Evolutionary conservation across 2,329 filamentous ascomycete genomes (phyloP), one percentile per base, ranked within the genome.

Genomic region (Sporothrix protearum): DNA sequence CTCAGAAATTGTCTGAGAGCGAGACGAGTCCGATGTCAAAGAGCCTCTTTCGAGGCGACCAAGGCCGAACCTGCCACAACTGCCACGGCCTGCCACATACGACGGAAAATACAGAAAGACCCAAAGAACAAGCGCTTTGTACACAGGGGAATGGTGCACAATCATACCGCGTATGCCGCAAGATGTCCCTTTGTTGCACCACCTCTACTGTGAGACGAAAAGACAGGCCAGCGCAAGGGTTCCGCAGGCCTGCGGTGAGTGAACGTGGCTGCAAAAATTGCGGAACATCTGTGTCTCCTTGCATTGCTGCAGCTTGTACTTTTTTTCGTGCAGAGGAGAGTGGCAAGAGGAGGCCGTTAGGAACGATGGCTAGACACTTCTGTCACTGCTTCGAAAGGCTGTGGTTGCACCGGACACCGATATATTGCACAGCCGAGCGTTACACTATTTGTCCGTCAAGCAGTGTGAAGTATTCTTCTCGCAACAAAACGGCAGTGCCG

Each of bases 201-300:
- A 49, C 45, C 45, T n/a, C 25, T 16, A 3, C 8, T 67, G 64
- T 67, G 45, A 53, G 64, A 67, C 45, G 45, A 67, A 22, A 67
- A 51, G 45, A 51, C 25, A 36, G 28, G 25, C 45, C 45, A 51
- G 45, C 45, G 64, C 64, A 49, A 39, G 64, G 45, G 42, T 66
- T 19, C 25, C 42, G 63, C 59, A 64, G 59, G 33, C 59, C 22
- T 42, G 36, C 61, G 39, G 61, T 45, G 59, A 22, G 6, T 45
- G 36, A 49, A 49, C 45, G 16, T 67, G 64, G 42, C 64, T 51
- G 28, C 63, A 67, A 67, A 49, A 22, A 53, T 49, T 66, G 42
- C 45, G 63, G 63, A 47, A 28, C 63, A 16, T 14, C 7, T 49
- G 42, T 66, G 25, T 47, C 25, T 30, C 39, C 61, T 47, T 45